Percentiles rank a stretch among this genome's conserved stretches.
Evolutionary conservation across 495 filamentous ascomycete species (phyloP).

Genomic region (Penicillium bovifimosum): DNA sequence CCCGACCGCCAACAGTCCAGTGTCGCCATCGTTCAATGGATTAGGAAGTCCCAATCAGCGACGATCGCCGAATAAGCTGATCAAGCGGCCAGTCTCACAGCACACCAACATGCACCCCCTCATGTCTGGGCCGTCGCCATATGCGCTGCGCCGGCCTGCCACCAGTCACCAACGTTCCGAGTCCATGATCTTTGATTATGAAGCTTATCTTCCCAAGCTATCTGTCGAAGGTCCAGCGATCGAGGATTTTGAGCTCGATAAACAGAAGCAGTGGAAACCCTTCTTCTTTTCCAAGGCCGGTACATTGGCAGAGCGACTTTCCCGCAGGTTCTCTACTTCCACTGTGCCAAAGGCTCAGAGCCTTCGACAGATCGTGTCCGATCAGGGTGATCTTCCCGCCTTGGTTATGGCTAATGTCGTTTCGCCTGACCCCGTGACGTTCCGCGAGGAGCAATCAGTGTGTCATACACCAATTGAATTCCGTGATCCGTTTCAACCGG

Average conservation of each 20-base stretch:
- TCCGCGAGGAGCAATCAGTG: conserved; percentile 4
- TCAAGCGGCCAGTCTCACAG: conserved; percentile 73
- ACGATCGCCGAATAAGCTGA: conserved; percentile 72
- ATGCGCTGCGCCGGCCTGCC: conserved; percentile 66
- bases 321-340: conserved; percentile 28
- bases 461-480: conserved; percentile 26
- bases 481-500: conserved; percentile 32
- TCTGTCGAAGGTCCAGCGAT: conserved; percentile 14
- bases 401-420: conserved; percentile 39
- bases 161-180: conserved; percentile 84
- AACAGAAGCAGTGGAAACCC: conserved; percentile 35
- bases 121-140: conserved; percentile 45
- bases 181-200: conserved; percentile 53
- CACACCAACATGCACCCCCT: conserved; percentile 38
- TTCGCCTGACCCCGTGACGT: conserved; percentile 8
- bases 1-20: conserved; percentile 58
- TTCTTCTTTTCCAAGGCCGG: conserved; percentile 40
- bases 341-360: conserved; percentile 21
- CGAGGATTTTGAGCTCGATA: conserved; percentile 14
- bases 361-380: conserved; percentile 26
- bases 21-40: conserved; percentile 64
- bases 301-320: conserved; percentile 31
- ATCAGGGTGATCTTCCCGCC: conserved; percentile 27
- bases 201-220: conserved; percentile 16
- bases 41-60: conserved; percentile 53